Base-by-base conservation (phyloP, 805 yeast genomes). In the Cyberlindnera meyerae region DNA sequence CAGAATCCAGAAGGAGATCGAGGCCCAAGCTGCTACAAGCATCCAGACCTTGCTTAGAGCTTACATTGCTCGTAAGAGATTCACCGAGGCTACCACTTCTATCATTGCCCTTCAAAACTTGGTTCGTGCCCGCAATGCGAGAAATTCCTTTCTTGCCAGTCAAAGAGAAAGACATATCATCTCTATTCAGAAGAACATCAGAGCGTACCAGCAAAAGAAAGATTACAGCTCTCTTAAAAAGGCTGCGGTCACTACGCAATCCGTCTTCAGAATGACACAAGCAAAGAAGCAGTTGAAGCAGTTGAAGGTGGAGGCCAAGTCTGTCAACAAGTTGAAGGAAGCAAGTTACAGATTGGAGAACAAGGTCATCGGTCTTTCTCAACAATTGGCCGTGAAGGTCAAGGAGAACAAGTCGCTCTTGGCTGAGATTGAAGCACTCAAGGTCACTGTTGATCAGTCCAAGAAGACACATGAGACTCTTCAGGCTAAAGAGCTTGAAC, bases 281-380 rank as follows among this genome's bases (percentile, higher is more conserved):
- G 99, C 99, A 18, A 66, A 66, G 44, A 65, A 65, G 34, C 81
- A 82, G 57, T 75, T 85, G 50, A 63, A 66, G 45, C 62, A 68
- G 39, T 68, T 87, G 59, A 84, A 77, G 57, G 72, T 71, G n/a
- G 97, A 93, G 47, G 96, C 97, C 21, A 86, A 86, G 58, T 86
- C 96, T 12, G 95, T 87, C 30, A 81, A 82, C 57, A 94, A 82
- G 56, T 73, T 86, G 66, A 78, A 86, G 61, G 96, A 90, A 59
- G 95, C 86, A 27, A 88, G 95, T 52, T 93, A 87, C 64, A 78
- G 83, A 58, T 73, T 94, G 53, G 99, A 93, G 62, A 93, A 93
- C 63, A 93, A 94, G 70, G 97, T 94, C n/a, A 88, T 93, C 47
- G 95, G 89, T 61, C 75, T 93, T 49, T 90, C 97, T 4, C 94